Evolutionary conservation across 75 land plant genomes (phyloP).

Genomic region (Adiantum capillusveneris): DNA sequence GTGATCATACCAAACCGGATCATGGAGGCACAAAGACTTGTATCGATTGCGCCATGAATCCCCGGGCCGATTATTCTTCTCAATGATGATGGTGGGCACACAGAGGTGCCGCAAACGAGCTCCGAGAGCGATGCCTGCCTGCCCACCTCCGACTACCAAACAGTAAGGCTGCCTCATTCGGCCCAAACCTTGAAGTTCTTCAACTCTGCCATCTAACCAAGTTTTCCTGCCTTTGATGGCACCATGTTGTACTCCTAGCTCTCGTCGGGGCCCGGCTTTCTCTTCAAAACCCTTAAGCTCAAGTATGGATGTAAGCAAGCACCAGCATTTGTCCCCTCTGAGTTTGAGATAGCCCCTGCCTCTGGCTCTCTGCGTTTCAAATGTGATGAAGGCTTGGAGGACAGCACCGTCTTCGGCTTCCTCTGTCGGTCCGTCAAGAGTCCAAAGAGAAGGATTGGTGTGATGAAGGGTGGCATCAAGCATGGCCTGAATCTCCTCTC

Average conservation of each 20-base stretch:
- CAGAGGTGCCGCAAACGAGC: slow-evolving; percentile 6
- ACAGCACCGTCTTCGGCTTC: background rate
- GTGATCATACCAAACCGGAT: slow-evolving; percentile 13
- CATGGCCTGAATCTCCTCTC: slow-evolving; percentile 5
- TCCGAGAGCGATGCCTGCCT: slow-evolving; percentile 13
- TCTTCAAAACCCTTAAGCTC: slow-evolving; percentile 9
- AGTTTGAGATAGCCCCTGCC: slow-evolving; percentile 2
- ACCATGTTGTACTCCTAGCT: slow-evolving; percentile 1
- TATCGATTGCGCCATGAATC: slow-evolving; percentile 15
- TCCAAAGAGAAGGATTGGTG: no score
- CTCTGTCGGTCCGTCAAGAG: no score
- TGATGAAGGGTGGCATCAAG: slow-evolving; percentile 4
- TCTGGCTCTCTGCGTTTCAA: background rate
- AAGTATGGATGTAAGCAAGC: slow-evolving; percentile 4
- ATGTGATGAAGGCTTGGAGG: background rate
- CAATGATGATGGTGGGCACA: slow-evolving; percentile 11
- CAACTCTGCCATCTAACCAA: slow-evolving; percentile 4
- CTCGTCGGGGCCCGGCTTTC: background rate
- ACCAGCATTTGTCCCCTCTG: slow-evolving; percentile 8
- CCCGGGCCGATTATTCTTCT: slow-evolving; percentile 9
- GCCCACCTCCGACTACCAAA: slow-evolving; percentile 10
- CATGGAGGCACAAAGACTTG: slow-evolving; percentile 12
- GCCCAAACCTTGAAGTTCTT: slow-evolving; percentile 3
- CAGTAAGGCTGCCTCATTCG: slow-evolving; percentile 10
- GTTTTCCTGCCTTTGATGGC: slow-evolving; percentile 8